These are phyloP conservation scores for Penicillium digitatum DNA, from an alignment of 2,329 filamentous ascomycete genomes.

Conservation along the genomic window DNA sequence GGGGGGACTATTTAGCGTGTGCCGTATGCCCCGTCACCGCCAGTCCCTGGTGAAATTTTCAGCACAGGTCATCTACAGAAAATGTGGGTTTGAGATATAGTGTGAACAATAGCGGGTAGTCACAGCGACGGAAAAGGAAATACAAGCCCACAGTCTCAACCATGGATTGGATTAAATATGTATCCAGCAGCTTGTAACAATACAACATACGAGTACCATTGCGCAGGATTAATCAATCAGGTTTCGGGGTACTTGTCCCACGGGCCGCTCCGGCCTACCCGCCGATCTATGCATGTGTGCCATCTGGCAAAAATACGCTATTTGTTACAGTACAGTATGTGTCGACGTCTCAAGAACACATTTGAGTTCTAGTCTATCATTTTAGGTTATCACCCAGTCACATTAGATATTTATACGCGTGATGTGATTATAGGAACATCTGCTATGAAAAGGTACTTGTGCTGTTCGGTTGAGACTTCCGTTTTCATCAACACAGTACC, in stretches of 20 bases:
- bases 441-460: not conserved
- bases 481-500: not conserved
- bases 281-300: conserved; percentile 30
- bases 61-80: not conserved
- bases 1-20: conserved; percentile 5
- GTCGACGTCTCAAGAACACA: not conserved
- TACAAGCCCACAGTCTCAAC: not conserved
- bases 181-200: conserved; percentile 2
- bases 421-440: not conserved
- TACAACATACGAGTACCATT: conserved; percentile 16
- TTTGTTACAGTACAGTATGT: not conserved
- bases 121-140: not conserved
- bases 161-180: conserved; percentile 3
- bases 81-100: not conserved
- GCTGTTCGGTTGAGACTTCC: not conserved
- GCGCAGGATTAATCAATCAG: conserved; percentile 10
- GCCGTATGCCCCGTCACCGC: conserved; percentile 15
- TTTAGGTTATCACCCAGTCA: too few species aligned
- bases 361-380: not conserved
- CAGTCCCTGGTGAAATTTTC: conserved; percentile 6
- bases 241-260: conserved; percentile 26
- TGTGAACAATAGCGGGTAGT: not conserved
- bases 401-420: not conserved
- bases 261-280: conserved; percentile 30
- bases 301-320: conserved; percentile 13